A percentile compares a stretch with the other conserved stretches of the same genome.
Evolutionary conservation across 2,329 filamentous ascomycete species (phyloP).

Genomic region (Calonectria honghensis): DNA sequence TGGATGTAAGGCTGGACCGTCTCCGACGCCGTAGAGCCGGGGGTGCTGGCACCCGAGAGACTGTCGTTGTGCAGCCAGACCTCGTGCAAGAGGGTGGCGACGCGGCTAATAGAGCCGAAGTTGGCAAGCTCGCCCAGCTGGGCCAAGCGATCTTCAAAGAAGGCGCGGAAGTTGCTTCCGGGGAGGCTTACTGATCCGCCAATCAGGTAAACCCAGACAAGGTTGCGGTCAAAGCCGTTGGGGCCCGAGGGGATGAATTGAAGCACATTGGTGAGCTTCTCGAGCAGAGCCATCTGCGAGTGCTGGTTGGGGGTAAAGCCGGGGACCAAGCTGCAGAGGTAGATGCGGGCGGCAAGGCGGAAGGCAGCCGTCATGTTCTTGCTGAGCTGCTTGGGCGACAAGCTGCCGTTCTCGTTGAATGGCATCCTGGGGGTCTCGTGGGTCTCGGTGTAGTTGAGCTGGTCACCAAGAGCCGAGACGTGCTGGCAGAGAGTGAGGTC

Average conservation of each 20-base stretch:
- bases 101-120: conserved; percentile 90
- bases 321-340: conserved; percentile 95
- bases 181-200: conserved; percentile 86
- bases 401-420: conserved; percentile 81
- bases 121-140: conserved; percentile 85
- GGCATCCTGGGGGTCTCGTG: conserved; percentile 75
- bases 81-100: conserved; percentile 85
- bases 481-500: conserved; percentile 91
- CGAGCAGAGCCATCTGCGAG: conserved; percentile 85
- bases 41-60: conserved; percentile 61
- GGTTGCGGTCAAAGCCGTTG: conserved; percentile 89
- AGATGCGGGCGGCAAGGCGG: conserved; percentile 93
- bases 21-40: conserved; percentile 61
- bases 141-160: conserved; percentile 84
- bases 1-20: conserved; percentile 81
- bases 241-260: conserved; percentile 88
- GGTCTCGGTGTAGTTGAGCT: conserved; percentile 88
- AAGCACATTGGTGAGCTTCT: conserved; percentile 85
- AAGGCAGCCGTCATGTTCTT: conserved; percentile 94
- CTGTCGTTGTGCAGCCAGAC: conserved; percentile 88
- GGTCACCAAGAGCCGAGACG: conserved; percentile 89
- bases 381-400: conserved; percentile 88
- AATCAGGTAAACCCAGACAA: conserved; percentile 95
- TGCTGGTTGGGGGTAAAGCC: conserved; percentile 86
- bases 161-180: conserved; percentile 83